phyloP scores from a whole-genome alignment of 2,329 filamentous ascomycete species.

The Phoma herbarum region DNA sequence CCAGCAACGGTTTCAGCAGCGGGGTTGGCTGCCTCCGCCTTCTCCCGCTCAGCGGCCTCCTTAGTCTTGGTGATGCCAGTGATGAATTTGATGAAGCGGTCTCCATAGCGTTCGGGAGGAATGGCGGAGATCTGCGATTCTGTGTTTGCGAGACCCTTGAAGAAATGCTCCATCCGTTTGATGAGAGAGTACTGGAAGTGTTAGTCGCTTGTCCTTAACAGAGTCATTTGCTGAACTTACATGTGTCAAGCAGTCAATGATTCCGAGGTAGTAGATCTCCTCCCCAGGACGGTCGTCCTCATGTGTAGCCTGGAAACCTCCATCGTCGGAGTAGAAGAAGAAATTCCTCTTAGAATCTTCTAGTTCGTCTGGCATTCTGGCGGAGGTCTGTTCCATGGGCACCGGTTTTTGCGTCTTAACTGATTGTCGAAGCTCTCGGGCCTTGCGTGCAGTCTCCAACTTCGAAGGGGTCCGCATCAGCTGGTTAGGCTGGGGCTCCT shows the following conservation, averaged over 20 bases:
- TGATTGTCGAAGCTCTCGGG: slow-evolving; percentile 87
- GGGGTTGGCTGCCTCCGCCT: slow-evolving; percentile 47
- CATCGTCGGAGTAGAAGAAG: slow-evolving; percentile 93
- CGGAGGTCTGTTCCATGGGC: slow-evolving; percentile 84
- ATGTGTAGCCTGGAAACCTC: slow-evolving; percentile 90
- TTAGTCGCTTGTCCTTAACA: slow-evolving; percentile 32
- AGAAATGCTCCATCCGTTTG: slow-evolving; percentile 95
- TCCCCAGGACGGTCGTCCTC: slow-evolving; percentile 85
- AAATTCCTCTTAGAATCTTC: slow-evolving; percentile 72
- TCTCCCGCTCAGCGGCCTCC: slow-evolving; percentile 76
- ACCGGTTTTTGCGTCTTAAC: slow-evolving; percentile 92
- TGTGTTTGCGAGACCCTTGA: slow-evolving; percentile 89
- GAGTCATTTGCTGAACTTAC: slow-evolving; percentile 65
- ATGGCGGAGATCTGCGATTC: slow-evolving; percentile 91
- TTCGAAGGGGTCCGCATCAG: slow-evolving; percentile 92
- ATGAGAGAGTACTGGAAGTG: slow-evolving; percentile 82
- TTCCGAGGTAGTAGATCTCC: slow-evolving; percentile 96
- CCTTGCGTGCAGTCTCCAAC: slow-evolving; percentile 88
- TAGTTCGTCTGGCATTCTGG: slow-evolving; percentile 90
- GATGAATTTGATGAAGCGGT: slow-evolving; percentile 93
- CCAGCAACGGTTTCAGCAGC: slow-evolving; percentile 52
- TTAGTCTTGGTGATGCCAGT: slow-evolving; percentile 87
- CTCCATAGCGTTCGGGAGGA: slow-evolving; percentile 87
- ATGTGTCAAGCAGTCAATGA: slow-evolving; percentile 97
- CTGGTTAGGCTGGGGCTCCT: slow-evolving; percentile 65